A percentile compares a stretch with the other conserved stretches of the same genome.
phyloP scores from a whole-genome alignment of 441 rosid genomes.

The Adansonia grandidieri region DNA sequence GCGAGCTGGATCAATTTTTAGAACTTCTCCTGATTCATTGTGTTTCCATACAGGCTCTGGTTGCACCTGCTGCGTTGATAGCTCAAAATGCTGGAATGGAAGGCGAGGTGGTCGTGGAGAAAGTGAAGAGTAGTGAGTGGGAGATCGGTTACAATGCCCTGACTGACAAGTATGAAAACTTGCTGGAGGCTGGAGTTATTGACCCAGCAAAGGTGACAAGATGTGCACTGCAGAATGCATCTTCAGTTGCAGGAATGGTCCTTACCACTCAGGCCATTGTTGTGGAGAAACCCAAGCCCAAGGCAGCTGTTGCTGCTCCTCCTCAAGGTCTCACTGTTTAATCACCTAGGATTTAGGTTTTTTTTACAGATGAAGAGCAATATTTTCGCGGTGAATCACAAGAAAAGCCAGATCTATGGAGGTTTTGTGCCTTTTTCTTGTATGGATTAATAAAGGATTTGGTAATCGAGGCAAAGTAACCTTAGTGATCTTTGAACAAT shows the following conservation, averaged over 20 bases:
- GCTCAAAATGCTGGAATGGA: slow-evolving; percentile 94
- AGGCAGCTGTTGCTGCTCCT: slow-evolving; percentile 54
- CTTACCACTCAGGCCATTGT: slow-evolving; percentile 95
- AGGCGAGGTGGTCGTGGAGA: slow-evolving; percentile 93
- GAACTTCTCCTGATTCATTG: background rate
- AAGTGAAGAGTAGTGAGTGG: slow-evolving; percentile 72
- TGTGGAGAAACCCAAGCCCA: slow-evolving; percentile 84
- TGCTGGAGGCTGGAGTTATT: slow-evolving; percentile 83
- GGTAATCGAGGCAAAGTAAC: background rate
- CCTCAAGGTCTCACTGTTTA: slow-evolving; percentile 65
- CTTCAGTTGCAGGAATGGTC: slow-evolving; percentile 95
- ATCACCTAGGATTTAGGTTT: slow-evolving; percentile 15
- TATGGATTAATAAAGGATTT: slow-evolving; percentile 9
- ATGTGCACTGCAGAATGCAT: slow-evolving; percentile 87
- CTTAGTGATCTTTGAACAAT: background rate
- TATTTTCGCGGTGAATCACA: slow-evolving; percentile 20
- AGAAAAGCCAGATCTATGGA: background rate
- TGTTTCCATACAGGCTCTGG: slow-evolving; percentile 55
- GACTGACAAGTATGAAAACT: slow-evolving; percentile 83
- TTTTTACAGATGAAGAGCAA: slow-evolving; percentile 19
- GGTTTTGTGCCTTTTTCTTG: background rate
- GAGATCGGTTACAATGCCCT: slow-evolving; percentile 94
- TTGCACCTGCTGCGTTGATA: slow-evolving; percentile 81
- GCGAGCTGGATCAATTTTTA: background rate
- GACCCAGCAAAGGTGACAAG: slow-evolving; percentile 96